Base-by-base conservation (phyloP, 2,329 filamentous ascomycete genomes). In the Epichloe coenophiala region DNA sequence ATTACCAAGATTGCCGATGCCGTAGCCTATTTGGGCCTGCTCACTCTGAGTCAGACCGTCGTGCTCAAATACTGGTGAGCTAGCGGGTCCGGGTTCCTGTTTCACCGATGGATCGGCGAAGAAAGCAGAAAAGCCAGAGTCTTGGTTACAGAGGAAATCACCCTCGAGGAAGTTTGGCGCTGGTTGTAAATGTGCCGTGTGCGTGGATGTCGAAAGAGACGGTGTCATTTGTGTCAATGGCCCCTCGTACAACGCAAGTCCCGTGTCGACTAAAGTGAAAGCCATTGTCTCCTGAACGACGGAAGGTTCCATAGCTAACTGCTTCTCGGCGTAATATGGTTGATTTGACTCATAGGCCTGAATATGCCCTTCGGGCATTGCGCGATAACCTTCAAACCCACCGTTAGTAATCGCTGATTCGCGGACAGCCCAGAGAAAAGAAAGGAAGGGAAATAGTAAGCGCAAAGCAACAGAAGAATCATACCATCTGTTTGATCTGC, bases 371-470 rank as follows among this genome's bases (percentile, higher is more conserved):
- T 56, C 55, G 5, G 59, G 57, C 23, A 69, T 52, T 21, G 61
- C 55, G 50, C 66, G 61, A 50, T 70, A 70, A 15, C 62, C 68
- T 69, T 47, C 11, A 21, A 13, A 52, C 15, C 12, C 8, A 4
- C 17, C 15, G 11, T 53, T 21, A 51, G 45, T 44, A 15, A 31
- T 15, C 33, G 15, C 11, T 43, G 17, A 38, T 33, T 47, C 17
- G 37, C 8, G 33, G n/a, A 17, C 12, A 5, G 5, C 21, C 9
- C 17, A 15, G 39, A 2, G 8, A 31, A 33, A 5, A 7, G n/a
- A n/a, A 47, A 27, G 31, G 45, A 42, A 27, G 21, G 31, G 45
- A 44, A 31, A 15, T 12, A 36, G 36, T 19, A 33, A 41, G 42
- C 13, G 3, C 5, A 35, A n/a, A 33, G 39, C 40, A 19, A 6